These are phyloP conservation scores for Pythium pectinolyticum DNA, from an alignment of 352 stramenopile species.

Conservation along the genomic window DNA sequence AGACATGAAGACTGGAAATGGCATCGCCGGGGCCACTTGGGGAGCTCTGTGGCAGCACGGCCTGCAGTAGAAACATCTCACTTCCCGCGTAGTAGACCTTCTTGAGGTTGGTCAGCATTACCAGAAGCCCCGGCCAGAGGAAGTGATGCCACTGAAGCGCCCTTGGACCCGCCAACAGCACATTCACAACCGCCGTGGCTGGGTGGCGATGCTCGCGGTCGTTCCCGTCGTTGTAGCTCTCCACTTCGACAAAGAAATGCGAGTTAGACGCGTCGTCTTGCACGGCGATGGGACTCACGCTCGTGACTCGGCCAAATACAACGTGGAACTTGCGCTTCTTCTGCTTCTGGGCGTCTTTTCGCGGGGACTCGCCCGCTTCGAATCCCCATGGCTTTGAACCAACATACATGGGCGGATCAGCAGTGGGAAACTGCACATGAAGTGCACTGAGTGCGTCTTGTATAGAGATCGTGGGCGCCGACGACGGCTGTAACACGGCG, in stretches of 20 bases:
- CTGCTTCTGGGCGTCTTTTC: slow-evolving; percentile 11
- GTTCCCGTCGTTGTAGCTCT: too few species aligned
- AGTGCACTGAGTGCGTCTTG: slow-evolving; percentile 32
- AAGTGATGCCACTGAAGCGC: slow-evolving; percentile 50
- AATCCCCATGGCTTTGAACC: slow-evolving; percentile 30
- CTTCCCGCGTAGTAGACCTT: slow-evolving; percentile 68
- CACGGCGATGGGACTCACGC: slow-evolving; percentile 56
- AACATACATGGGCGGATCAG: slow-evolving; percentile 52
- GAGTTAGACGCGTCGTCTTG: slow-evolving; percentile 36
- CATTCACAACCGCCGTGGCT: slow-evolving; percentile 33
- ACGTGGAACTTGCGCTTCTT: slow-evolving; percentile 41
- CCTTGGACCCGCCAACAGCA: slow-evolving; percentile 46
- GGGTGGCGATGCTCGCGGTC: neutral
- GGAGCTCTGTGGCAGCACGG: neutral
- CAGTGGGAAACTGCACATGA: slow-evolving; percentile 30
- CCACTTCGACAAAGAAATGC: slow-evolving; percentile 74
- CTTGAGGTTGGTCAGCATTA: slow-evolving; percentile 61
- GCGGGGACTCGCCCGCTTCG: neutral
- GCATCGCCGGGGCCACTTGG: neutral
- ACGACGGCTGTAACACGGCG: slow-evolving; percentile 3
- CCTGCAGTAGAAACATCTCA: slow-evolving; percentile 61
- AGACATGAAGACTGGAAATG: slow-evolving; percentile 8
- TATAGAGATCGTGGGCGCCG: slow-evolving; percentile 1
- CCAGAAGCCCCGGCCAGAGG: slow-evolving; percentile 36
- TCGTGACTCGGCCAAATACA: slow-evolving; percentile 48